Base-by-base conservation (phyloP, 345 rosid species). In the Gossypium bickii region DNA sequence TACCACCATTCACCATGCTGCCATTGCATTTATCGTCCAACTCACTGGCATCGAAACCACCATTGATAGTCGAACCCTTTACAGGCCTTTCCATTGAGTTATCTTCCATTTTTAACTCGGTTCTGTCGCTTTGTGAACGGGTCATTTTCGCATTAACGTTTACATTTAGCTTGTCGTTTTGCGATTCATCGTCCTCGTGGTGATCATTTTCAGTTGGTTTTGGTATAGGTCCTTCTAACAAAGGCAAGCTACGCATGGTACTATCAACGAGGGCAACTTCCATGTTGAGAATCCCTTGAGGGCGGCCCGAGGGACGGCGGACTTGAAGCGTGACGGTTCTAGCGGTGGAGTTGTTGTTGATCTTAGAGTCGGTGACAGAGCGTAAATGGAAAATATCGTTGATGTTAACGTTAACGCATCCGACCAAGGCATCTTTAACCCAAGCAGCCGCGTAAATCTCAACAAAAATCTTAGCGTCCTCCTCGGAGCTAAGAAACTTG, bases 381-480 rank as follows among this genome's bases (percentile, higher is more conserved):
- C 75, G 47, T 74, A 72, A 65, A 57, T 85, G 71, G 24, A 86
- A 86, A 15, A 96, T 79, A 12, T 87, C 86, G 59, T 82, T 86
- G 0, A 92, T 74, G 22, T 82, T 84, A 47, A 90, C 98, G 8
- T 86, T 83, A 1, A 92, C 93, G 0, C 88, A 86, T 3, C 97
- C 97, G 11, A 92, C 83, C 17, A 87, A 85, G 0, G 88, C 90
- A 49, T 93, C 98, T 7, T 88, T 87, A 9, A 90, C 87, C 99
- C 98, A 96, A 0, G 98, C 95, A 0, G 97, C 94, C 0, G 97
- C 91, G 56, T 89, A 96, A 45, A 96, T 87, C 78, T 96, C 98
- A 24, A 96, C 85, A 63, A 82, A 85, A 9, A 96, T 83, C 1
- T 86, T 82, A 0, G 97, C 86, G 3, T 83, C 84, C 15, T 93